These are phyloP conservation scores for Trichoderma guizhouense DNA, from an alignment of 2,329 filamentous ascomycete genomes.

Conservation along the genomic window DNA sequence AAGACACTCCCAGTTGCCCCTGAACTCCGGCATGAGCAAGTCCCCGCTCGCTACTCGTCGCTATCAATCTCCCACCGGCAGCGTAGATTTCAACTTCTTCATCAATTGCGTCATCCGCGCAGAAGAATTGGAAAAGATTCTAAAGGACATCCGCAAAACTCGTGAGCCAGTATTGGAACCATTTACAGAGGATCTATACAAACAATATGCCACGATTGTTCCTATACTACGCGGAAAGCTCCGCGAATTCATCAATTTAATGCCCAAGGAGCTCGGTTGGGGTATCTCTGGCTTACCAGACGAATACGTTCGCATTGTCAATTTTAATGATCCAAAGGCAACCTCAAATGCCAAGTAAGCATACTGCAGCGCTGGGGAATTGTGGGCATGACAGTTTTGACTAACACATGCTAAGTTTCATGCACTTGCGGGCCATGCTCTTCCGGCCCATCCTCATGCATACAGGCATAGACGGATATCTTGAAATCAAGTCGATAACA, in stretches of 20 bases:
- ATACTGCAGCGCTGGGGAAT: too few species aligned
- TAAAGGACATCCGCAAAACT: conserved; percentile 13
- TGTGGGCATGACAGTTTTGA: neutral
- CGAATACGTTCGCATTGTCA: neutral
- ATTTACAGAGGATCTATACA: neutral
- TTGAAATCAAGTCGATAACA: neutral
- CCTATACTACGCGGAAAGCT: neutral
- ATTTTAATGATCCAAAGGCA: neutral
- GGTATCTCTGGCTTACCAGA: neutral
- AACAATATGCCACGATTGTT: neutral
- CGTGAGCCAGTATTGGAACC: neutral
- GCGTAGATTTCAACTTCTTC: conserved; percentile 21
- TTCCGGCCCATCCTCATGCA: conserved; percentile 25
- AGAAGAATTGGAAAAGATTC: conserved; percentile 28
- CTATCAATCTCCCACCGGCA: neutral
- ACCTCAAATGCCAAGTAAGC: neutral
- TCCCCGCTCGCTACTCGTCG: neutral
- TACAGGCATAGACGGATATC: conserved; percentile 21
- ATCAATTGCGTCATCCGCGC: conserved; percentile 22
- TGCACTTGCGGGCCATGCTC: conserved; percentile 21
- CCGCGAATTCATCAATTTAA: neutral
- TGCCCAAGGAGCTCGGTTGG: neutral
- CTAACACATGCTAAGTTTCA: conserved; percentile 3
- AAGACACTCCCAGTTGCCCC: neutral
- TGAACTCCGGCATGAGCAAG: neutral